Evolutionary conservation across 2,329 filamentous ascomycete genomes (phyloP).

Genomic region (Sclerotinia glacialis): DNA sequence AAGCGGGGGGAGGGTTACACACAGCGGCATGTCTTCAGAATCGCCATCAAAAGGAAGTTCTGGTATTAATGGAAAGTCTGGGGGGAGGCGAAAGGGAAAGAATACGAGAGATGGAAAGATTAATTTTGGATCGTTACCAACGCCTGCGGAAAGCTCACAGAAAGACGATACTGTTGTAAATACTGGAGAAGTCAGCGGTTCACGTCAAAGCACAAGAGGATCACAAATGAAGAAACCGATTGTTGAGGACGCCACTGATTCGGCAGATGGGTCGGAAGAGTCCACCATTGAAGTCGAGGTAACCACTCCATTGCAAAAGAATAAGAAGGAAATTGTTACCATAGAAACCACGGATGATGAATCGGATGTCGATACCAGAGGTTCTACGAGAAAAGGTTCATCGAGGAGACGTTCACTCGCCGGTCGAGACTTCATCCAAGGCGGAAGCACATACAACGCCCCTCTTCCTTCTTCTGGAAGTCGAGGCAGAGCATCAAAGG

Average conservation of each 20-base stretch:
- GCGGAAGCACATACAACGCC: slow-evolving; percentile 20
- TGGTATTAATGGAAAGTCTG: neutral
- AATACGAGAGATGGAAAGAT: slow-evolving; percentile 20
- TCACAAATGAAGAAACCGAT: neutral
- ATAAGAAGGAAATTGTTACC: slow-evolving; percentile 1
- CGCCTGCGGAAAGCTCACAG: slow-evolving; percentile 32
- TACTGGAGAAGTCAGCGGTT: neutral
- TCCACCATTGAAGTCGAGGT: slow-evolving; percentile 18
- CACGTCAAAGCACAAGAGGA: slow-evolving; percentile 11
- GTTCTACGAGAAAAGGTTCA: slow-evolving; percentile 23
- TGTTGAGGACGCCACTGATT: slow-evolving; percentile 2
- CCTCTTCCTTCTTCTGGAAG: slow-evolving; percentile 10
- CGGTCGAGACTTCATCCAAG: slow-evolving; percentile 18
- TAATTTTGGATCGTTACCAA: slow-evolving; percentile 29
- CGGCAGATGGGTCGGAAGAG: slow-evolving; percentile 23
- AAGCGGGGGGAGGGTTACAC: slow-evolving; percentile 17
- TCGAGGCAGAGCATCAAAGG: slow-evolving; percentile 3
- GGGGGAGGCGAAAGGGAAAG: slow-evolving; percentile 7
- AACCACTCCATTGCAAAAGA: slow-evolving; percentile 24
- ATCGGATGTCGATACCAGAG: slow-evolving; percentile 22
- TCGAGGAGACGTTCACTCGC: slow-evolving; percentile 13
- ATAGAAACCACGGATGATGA: slow-evolving; percentile 13
- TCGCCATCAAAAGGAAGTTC: neutral
- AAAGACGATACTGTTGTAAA: slow-evolving; percentile 16
- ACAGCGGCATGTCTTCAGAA: neutral